Evolutionary conservation across 225 moss, liverwort and hornwort genomes (phyloP), one percentile per base, ranked within the genome.

Genomic region (Physcomitrium patens): DNA sequence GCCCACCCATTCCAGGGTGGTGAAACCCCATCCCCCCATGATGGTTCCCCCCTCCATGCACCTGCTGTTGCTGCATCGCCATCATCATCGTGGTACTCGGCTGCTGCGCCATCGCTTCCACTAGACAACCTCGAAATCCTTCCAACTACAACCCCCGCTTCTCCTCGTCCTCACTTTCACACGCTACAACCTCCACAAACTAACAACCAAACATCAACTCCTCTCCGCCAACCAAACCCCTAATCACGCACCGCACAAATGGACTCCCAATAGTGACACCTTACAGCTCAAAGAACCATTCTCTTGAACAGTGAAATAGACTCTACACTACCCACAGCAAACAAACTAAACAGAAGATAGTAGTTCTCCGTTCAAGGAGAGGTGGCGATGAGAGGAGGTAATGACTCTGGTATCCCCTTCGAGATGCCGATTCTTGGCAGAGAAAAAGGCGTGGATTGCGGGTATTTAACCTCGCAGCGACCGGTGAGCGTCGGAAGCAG

Each of bases 81-180:
- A 84, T 84, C 84, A 84, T 84, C 84, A 84, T 81, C 74, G 84
- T 78, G 11, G 84, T 84, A 41, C 74, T 84, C 78, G 84, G 84
- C 81, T 75, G 84, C 80, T 84, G 84, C 73, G 84, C 84, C 84
- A 84, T 84, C 43, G 52, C 70, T 65, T 37, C 12, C 47, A 60
- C 72, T 7, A 13, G 14, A 15, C 51, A n/a, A 46, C 9, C 43
- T 3, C 76, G 19, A 50, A 74, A 74, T 28, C 43, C 7, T 49
- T 37, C 5, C 58, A 9, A 55, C 61, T 22, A 55, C 17, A 23
- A 46, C 24, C 0, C 10, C 50, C 45, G 58, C 45, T 10, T 2
- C 52, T 20, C 19, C 15, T 0, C 10, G 5, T 14, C 2, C 50
- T 10, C 23, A 31, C 63, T 3, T 31, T 2, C 55, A 2, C 55